Percentiles rank a stretch among this genome's conserved stretches.
These are phyloP conservation scores for Recurvomyces mirabilis DNA, from an alignment of 495 filamentous ascomycete genomes.

Conservation along the genomic window DNA sequence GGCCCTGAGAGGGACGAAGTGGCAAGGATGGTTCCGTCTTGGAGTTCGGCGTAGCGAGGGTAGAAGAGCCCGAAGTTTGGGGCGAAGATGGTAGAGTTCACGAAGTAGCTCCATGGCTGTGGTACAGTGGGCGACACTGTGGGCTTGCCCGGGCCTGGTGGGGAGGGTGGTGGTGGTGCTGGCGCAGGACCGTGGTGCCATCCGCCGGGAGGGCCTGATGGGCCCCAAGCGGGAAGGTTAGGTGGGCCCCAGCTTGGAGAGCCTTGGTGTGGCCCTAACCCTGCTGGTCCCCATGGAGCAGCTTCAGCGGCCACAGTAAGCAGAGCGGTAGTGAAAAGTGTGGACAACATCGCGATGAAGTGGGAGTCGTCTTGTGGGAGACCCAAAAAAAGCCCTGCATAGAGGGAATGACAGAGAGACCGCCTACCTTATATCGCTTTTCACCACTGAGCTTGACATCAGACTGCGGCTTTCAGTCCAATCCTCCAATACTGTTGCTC, in stretches of 20 bases:
- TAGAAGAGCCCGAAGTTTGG: background rate
- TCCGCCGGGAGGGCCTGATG: background rate
- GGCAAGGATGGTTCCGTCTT: slow-evolving; percentile 28
- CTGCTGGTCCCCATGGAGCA: background rate
- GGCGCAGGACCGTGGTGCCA: background rate
- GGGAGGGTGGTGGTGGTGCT: background rate
- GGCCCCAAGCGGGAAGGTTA: background rate
- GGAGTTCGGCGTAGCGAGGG: background rate
- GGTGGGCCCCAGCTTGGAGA: background rate
- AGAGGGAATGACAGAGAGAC: no score
- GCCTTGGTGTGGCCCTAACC: background rate
- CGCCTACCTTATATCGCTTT: no score
- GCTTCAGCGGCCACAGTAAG: background rate
- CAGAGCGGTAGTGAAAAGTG: background rate
- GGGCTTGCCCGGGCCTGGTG: background rate
- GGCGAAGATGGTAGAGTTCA: background rate
- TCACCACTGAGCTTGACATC: no score
- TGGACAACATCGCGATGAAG: background rate
- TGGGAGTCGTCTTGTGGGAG: no score
- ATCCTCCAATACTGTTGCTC: no score
- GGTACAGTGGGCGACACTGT: background rate
- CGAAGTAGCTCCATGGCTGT: background rate
- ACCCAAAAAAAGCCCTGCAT: no score
- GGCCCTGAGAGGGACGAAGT: slow-evolving; percentile 48
- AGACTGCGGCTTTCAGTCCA: no score